phyloP scores from a whole-genome alignment of 1,139 yeast genomes.

The Arxiozyma heterogenica region DNA sequence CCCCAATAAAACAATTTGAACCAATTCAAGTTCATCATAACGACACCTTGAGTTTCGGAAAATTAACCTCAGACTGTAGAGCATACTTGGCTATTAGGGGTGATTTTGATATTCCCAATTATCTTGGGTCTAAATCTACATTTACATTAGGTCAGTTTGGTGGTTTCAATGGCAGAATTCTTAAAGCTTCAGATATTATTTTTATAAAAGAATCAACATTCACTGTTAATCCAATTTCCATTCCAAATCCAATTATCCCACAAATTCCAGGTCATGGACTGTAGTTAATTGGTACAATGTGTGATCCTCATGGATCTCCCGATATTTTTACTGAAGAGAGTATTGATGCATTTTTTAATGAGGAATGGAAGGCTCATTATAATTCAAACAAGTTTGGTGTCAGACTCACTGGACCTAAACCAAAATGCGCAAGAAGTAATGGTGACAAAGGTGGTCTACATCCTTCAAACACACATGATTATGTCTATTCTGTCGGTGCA shows the following conservation, averaged over 20 bases:
- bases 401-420: constrained; percentile 89
- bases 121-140: constrained; percentile 91
- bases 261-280: constrained; percentile 39
- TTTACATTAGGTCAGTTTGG: constrained; percentile 93
- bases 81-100: constrained; percentile 85
- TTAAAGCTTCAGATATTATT: constrained; percentile 85
- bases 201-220: constrained; percentile 73
- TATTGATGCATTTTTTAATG: constrained; percentile 60
- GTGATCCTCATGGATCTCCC: constrained; percentile 97
- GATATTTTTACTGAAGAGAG: constrained; percentile 81
- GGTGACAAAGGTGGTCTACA: constrained; percentile 98
- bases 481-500: constrained; percentile 92
- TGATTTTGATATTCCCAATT: constrained; percentile 89
- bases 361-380: constrained; percentile 90
- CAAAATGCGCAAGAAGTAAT: constrained; percentile 91
- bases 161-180: constrained; percentile 85
- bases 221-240: constrained; percentile 48
- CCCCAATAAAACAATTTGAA: constrained; percentile 50
- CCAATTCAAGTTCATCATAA: constrained; percentile 67
- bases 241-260: constrained; percentile 56
- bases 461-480: constrained; percentile 96
- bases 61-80: constrained; percentile 73
- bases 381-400: constrained; percentile 96
- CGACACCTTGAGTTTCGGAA: constrained; percentile 71
- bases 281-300: constrained; percentile 87